These are phyloP conservation scores for Leccinellum luteum DNA, from an alignment of 768 basidiomycete species.

Conservation along the genomic window DNA sequence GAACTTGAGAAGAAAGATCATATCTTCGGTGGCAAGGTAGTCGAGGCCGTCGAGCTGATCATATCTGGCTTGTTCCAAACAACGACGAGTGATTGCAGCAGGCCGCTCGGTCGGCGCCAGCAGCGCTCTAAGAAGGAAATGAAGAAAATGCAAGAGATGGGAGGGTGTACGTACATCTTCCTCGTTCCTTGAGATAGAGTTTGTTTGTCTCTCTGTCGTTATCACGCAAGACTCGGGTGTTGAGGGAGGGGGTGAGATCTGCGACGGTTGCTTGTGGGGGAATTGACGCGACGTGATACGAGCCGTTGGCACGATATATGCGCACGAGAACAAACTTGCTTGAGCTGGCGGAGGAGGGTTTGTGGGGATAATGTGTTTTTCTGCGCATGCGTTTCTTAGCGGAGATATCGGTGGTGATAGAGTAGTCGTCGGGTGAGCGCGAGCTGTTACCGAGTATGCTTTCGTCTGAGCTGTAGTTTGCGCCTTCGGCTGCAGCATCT, in stretches of 20 bases:
- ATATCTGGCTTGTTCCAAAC: constrained; percentile 89
- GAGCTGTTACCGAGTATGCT: constrained; percentile 18
- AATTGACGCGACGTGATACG: constrained; percentile 69
- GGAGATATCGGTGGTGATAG: constrained; percentile 7
- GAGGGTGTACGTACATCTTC: constrained; percentile 52
- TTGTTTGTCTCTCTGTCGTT: constrained; percentile 60
- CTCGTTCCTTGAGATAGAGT: constrained; percentile 72
- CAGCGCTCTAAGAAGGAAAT: constrained; percentile 61
- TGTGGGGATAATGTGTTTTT: constrained; percentile 23
- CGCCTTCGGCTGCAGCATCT: constrained; percentile 34
- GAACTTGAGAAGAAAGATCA: constrained; percentile 85
- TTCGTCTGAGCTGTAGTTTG: constrained; percentile 42
- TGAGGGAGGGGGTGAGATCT: constrained; percentile 60
- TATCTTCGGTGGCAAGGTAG: constrained; percentile 70
- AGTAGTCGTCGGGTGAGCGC: constrained; percentile 14
- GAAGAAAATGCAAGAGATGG: background rate
- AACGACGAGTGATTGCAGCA: constrained; percentile 76
- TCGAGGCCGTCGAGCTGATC: constrained; percentile 77
- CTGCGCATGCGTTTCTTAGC: constrained; percentile 24
- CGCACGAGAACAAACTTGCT: constrained; percentile 55
- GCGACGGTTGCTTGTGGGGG: constrained; percentile 64
- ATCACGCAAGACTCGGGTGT: constrained; percentile 50
- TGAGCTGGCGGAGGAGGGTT: constrained; percentile 6
- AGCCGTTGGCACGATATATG: constrained; percentile 71
- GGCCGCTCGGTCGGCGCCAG: constrained; percentile 81